Evolutionary conservation across 441 rosid species (phyloP), one percentile per base, ranked within the genome.

Genomic region (Populus hybrid): DNA sequence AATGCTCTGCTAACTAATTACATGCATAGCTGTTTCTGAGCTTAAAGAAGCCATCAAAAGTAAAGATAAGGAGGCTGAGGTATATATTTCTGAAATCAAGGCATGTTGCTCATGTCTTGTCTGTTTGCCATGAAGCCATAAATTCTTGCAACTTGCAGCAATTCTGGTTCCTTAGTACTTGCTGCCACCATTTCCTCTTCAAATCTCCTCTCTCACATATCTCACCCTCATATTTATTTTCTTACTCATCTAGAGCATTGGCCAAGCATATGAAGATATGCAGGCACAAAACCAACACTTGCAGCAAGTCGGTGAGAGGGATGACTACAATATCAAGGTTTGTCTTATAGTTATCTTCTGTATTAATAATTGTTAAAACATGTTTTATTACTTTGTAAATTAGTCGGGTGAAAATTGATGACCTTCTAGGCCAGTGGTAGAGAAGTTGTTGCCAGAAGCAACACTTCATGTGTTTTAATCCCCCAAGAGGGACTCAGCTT

Each of bases 181-280:
- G 23, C 34, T 20, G 10, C 32, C 70, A 21, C 18, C 28, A 36
- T 68, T 53, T 64, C 21, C 75, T 50, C 23, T 78, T 30, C 72
- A 5, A 61, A 69, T 23, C 71, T 74, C 64, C 28, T 75, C 20
- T 10, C 23, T 53, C 36, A 66, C 50, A 20, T 18, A 63, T 30
- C 64, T 57, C 71, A 66, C 70, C 61, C 34, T 76, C 34, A 14
- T 78, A 8, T 36, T 18, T 24, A 66, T 50, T 63, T 50, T 8
- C 26, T 61, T 72, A 35, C 79, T 73, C 32, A 72, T 82, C 40
- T 84, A 96, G 99, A 96, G 93, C 68, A 90, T 96, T 40, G 99
- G 98, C 79, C 98, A 96, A 89, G 98, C 98, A 74, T 96, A 93
- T 75, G 98, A 94, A 85, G 99, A 96, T 83, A 93, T 94, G 99